phyloP scores from a whole-genome alignment of 805 yeast species.

The Pichia membranifaciens region DNA sequence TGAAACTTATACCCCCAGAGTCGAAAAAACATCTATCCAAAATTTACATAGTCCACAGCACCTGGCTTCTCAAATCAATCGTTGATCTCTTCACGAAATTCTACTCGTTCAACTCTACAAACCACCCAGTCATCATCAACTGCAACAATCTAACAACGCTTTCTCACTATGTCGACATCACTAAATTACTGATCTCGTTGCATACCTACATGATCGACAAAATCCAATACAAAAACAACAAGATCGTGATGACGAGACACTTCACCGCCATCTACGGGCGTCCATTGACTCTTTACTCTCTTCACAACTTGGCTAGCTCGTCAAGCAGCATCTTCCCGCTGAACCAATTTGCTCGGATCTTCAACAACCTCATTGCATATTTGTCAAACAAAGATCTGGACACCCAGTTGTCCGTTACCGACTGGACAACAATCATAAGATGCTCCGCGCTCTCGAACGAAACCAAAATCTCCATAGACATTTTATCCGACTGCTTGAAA shows the following conservation, averaged over 20 bases:
- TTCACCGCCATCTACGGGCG: slow-evolving; percentile 28
- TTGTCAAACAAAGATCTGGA: slow-evolving; percentile 25
- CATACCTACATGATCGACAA: slow-evolving; percentile 53
- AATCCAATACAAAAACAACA: slow-evolving; percentile 52
- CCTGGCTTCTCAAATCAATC: slow-evolving; percentile 79
- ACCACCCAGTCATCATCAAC: slow-evolving; percentile 23
- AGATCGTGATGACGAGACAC: slow-evolving; percentile 46
- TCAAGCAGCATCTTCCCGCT: slow-evolving; percentile 21
- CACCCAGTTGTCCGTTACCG: slow-evolving; percentile 17
- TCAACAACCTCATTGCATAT: slow-evolving; percentile 30
- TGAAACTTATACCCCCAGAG: slow-evolving; percentile 51
- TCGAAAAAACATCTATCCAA: slow-evolving; percentile 50
- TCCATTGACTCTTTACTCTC: slow-evolving; percentile 22
- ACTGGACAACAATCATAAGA: slow-evolving; percentile 28
- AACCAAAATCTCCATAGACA: slow-evolving; percentile 34
- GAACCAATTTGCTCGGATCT: slow-evolving; percentile 28
- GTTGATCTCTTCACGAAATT: slow-evolving; percentile 66
- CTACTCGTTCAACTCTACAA: slow-evolving; percentile 18
- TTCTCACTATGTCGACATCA: slow-evolving; percentile 60
- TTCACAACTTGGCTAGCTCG: neutral
- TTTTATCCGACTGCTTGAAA: slow-evolving; percentile 40
- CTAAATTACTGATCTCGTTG: slow-evolving; percentile 68
- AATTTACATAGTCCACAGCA: slow-evolving; percentile 80
- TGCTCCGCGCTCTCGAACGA: slow-evolving; percentile 23
- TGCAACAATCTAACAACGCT: slow-evolving; percentile 33